These are phyloP conservation scores for Phytophthora ohioensis DNA, from an alignment of 352 stramenopile species.

Conservation along the genomic window DNA sequence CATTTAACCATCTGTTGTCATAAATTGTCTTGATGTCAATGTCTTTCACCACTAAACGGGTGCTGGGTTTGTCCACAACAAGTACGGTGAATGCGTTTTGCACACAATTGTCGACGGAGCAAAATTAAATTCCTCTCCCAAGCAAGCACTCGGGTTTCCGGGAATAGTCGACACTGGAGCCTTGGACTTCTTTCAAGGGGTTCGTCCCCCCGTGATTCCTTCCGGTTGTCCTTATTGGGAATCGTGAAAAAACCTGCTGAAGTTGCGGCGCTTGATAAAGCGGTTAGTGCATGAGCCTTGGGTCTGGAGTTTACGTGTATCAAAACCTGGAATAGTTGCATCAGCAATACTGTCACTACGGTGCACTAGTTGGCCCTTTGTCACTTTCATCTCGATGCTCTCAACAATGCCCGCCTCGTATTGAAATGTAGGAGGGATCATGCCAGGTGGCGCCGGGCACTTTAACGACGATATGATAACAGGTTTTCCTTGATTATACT, in stretches of 20 bases:
- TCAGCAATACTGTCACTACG: background rate
- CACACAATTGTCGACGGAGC: background rate
- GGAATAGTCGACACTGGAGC: background rate
- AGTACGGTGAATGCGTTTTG: background rate
- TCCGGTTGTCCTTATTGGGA: no score
- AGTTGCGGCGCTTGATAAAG: background rate
- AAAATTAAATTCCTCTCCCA: background rate
- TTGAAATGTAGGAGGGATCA: background rate
- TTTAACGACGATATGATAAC: no score
- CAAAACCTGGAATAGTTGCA: background rate
- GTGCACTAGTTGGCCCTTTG: background rate
- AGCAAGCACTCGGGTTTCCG: background rate
- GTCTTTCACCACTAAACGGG: background rate
- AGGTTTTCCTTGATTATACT: background rate
- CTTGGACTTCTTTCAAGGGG: background rate
- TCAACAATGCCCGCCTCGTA: background rate
- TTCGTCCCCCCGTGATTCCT: no score
- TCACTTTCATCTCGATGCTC: background rate
- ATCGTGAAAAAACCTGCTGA: background rate
- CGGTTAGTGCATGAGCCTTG: background rate
- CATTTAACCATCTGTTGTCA: constrained; percentile 3
- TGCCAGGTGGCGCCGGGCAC: no score
- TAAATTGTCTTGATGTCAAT: background rate
- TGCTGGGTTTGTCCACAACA: background rate
- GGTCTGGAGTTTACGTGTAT: background rate